These are phyloP conservation scores for Arachis stenosperma DNA, from an alignment of 306 rosid species.

Conservation along the genomic window DNA sequence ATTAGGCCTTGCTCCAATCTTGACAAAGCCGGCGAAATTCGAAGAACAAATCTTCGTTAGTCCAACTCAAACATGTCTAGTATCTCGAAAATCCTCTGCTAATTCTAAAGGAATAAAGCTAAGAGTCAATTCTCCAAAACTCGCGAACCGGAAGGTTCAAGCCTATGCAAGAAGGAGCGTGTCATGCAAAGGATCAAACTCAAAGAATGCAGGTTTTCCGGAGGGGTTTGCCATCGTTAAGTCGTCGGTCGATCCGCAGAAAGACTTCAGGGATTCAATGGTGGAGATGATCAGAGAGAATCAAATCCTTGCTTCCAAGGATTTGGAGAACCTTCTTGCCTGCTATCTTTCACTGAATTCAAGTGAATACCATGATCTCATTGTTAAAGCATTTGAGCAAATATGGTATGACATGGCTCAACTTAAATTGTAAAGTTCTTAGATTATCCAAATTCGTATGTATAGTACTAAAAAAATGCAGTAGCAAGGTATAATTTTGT, in stretches of 20 bases:
- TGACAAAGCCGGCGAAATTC: conserved; percentile 58
- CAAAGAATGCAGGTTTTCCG: conserved; percentile 47
- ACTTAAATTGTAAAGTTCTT: conserved; percentile 45
- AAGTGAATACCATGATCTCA: conserved; percentile 68
- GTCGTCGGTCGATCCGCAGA: conserved; percentile 71
- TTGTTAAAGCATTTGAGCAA: conserved; percentile 83
- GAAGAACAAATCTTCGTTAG: conserved; percentile 48
- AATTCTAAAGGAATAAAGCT: conserved; percentile 61
- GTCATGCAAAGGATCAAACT: conserved; percentile 35
- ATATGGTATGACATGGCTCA: conserved; percentile 75
- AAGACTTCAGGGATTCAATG: conserved; percentile 82
- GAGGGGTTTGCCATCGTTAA: conserved; percentile 78
- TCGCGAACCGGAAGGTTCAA: conserved; percentile 59
- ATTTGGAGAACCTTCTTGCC: conserved; percentile 83
- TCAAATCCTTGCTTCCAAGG: conserved; percentile 59
- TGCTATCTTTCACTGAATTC: conserved; percentile 83
- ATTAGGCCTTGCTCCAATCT: conserved; percentile 62
- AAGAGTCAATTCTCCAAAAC: conserved; percentile 65
- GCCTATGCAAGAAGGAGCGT: conserved; percentile 60
- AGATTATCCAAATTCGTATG: conserved; percentile 39
- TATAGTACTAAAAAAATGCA: conserved; percentile 36
- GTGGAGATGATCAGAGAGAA: conserved; percentile 86
- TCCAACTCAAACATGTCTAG: conserved; percentile 39
- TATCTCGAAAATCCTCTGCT: conserved; percentile 47
- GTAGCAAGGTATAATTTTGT: background rate